Percentiles rank a stretch among this genome's conserved stretches.
Conservation (phyloP, 2,329 filamentous ascomycete genomes). For the Penicillium fuscoglaucum region DNA sequence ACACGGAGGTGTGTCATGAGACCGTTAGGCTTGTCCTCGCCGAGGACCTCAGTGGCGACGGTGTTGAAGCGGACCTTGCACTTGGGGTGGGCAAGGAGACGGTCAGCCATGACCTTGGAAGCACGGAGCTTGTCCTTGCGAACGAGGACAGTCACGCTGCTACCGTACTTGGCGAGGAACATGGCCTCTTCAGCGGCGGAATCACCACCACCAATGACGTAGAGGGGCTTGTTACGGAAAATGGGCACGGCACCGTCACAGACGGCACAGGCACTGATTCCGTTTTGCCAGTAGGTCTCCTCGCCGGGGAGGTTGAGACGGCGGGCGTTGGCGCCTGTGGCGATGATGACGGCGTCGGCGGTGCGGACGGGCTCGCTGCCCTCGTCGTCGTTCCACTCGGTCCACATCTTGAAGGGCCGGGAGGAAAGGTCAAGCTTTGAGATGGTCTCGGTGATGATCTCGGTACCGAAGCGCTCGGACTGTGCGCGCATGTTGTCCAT, state of each 20-base stretch:
- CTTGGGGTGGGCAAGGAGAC: slow-evolving; percentile 81
- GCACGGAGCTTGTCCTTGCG: slow-evolving; percentile 83
- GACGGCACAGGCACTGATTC: slow-evolving; percentile 93
- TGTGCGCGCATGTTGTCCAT: slow-evolving; percentile 97
- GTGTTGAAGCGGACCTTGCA: slow-evolving; percentile 86
- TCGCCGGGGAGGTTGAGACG: slow-evolving; percentile 82
- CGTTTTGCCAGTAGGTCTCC: slow-evolving; percentile 95
- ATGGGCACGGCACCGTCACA: slow-evolving; percentile 97
- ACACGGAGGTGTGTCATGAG: slow-evolving; percentile 87
- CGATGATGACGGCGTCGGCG: slow-evolving; percentile 88
- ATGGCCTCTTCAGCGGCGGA: slow-evolving; percentile 96
- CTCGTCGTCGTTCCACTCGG: slow-evolving; percentile 75
- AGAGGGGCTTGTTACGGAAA: slow-evolving; percentile 92
- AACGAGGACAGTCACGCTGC: slow-evolving; percentile 91
- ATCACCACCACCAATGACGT: slow-evolving; percentile 95
- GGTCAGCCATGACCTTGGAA: slow-evolving; percentile 86
- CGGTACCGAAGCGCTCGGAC: slow-evolving; percentile 86
- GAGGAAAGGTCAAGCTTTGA: slow-evolving; percentile 79
- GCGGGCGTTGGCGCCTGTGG: slow-evolving; percentile 89
- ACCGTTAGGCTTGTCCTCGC: slow-evolving; percentile 70
- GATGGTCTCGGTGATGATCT: slow-evolving; percentile 91
- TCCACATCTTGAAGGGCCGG: slow-evolving; percentile 89
- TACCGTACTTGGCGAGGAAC: slow-evolving; percentile 96
- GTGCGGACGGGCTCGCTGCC: slow-evolving; percentile 74
- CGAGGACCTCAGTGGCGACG: slow-evolving; percentile 77